phyloP scores from a whole-genome alignment of 2,329 filamentous ascomycete genomes.

The Nakataea oryzae region DNA sequence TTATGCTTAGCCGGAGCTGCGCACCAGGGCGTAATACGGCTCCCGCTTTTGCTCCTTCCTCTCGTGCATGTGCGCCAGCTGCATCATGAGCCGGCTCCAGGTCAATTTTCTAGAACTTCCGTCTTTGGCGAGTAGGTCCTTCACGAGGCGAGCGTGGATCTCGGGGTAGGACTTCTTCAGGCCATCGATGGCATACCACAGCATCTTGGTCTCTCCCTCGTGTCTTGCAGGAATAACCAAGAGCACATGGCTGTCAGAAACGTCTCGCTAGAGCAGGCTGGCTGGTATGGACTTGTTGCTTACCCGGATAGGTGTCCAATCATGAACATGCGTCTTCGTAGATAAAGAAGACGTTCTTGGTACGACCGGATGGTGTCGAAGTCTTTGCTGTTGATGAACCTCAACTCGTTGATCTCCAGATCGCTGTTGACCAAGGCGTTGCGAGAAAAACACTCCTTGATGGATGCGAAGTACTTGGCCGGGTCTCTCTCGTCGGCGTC shows the following conservation, averaged over 20 bases:
- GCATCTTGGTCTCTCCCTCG: neutral
- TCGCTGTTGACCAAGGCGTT: neutral
- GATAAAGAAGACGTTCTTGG: neutral
- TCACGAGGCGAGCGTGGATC: neutral
- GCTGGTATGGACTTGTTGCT: neutral
- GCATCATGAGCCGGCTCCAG: constrained; percentile 2
- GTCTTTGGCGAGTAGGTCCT: neutral
- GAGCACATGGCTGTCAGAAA: neutral
- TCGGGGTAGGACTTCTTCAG: neutral
- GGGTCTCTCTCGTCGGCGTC: neutral
- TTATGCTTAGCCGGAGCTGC: neutral
- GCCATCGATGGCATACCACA: neutral
- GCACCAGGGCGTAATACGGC: neutral
- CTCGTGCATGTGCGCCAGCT: constrained; percentile 2
- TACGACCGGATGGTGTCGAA: neutral
- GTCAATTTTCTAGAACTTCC: neutral
- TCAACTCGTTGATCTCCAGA: neutral
- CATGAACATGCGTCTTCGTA: neutral
- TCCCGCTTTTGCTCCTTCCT: neutral
- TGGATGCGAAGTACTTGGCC: neutral
- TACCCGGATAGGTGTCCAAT: neutral
- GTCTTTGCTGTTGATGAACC: neutral
- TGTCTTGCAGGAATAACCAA: neutral
- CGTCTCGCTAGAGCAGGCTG: neutral
- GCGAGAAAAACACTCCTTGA: neutral